Percentiles rank a stretch among this genome's conserved stretches.
Evolutionary conservation across 768 basidiomycete genomes (phyloP).

Genomic region (Boletus rubropictus): DNA sequence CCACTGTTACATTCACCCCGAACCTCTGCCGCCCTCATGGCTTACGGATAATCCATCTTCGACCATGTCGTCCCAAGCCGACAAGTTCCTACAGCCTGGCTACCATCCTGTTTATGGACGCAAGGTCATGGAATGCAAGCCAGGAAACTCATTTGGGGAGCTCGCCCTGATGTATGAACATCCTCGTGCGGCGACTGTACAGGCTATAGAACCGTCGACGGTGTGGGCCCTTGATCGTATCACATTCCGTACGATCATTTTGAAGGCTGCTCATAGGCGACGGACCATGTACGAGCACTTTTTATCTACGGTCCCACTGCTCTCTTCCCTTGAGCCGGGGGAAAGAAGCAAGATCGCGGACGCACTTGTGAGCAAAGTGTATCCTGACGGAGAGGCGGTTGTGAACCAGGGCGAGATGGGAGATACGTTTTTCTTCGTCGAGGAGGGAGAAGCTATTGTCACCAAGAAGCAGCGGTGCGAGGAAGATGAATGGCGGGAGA

Average conservation of each 20-base stretch:
- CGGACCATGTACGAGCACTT: conserved; percentile 97
- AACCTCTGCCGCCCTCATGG: conserved; percentile 59
- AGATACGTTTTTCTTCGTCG: conserved; percentile 96
- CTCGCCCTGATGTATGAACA: conserved; percentile 98
- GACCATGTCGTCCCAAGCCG: conserved; percentile 35
- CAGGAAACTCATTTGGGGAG: conserved; percentile 90
- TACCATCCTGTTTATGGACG: conserved; percentile 70
- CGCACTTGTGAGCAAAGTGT: conserved; percentile 78
- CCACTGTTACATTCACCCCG: conserved; percentile 74
- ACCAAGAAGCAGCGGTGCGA: conserved; percentile 65
- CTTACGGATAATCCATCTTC: conserved; percentile 38
- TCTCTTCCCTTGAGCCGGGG: conserved; percentile 78
- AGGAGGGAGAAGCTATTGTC: conserved; percentile 86
- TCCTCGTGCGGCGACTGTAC: conserved; percentile 89
- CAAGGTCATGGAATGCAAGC: conserved; percentile 78
- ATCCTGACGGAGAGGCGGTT: conserved; percentile 80
- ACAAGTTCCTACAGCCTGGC: conserved; percentile 57
- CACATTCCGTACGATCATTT: conserved; percentile 95
- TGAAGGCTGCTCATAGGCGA: conserved; percentile 86
- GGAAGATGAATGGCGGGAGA: conserved; percentile 54
- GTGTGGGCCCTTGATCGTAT: conserved; percentile 96
- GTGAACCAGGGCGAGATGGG: conserved; percentile 93
- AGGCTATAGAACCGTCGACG: conserved; percentile 75
- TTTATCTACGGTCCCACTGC: conserved; percentile 81
- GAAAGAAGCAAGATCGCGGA: conserved; percentile 98